A percentile compares a stretch with the other conserved stretches of the same genome.
Evolutionary conservation across 2,329 filamentous ascomycete genomes (phyloP).

Genomic region (Pestalotiopsis sp.): DNA sequence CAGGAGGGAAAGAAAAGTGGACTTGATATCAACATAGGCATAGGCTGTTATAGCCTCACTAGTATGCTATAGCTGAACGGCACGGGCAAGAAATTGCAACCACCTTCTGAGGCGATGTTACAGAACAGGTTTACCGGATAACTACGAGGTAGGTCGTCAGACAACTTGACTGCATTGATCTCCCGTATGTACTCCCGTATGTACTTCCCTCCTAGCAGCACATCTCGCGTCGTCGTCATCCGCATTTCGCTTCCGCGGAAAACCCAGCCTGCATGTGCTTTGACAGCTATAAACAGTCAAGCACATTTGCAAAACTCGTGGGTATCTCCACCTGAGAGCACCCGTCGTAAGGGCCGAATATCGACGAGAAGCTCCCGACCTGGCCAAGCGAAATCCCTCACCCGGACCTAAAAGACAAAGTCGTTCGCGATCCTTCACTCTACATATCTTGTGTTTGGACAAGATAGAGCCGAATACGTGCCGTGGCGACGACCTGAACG

Average conservation of each 20-base stretch:
- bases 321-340: neutral
- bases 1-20: neutral
- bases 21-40: neutral
- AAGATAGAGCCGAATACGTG: neutral
- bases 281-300: neutral
- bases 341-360: neutral
- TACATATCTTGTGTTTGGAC: neutral
- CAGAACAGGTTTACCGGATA: neutral
- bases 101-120: neutral
- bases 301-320: neutral
- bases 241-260: neutral
- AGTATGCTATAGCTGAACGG: neutral
- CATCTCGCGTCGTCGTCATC: neutral
- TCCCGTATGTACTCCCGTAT: neutral
- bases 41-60: neutral
- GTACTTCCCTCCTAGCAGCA: neutral
- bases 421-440: neutral
- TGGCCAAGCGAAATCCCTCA: conserved; percentile 5
- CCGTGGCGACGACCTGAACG: neutral
- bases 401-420: neutral
- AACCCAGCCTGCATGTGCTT: neutral
- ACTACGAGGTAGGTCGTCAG: too few species aligned
- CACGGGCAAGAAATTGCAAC: neutral
- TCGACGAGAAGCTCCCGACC: neutral
- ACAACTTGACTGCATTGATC: neutral